Percentiles rank a stretch among this genome's conserved stretches.
Evolutionary conservation across 1,284 basidiomycete genomes (phyloP).

Genomic region (Ceratobasidium sp.): DNA sequence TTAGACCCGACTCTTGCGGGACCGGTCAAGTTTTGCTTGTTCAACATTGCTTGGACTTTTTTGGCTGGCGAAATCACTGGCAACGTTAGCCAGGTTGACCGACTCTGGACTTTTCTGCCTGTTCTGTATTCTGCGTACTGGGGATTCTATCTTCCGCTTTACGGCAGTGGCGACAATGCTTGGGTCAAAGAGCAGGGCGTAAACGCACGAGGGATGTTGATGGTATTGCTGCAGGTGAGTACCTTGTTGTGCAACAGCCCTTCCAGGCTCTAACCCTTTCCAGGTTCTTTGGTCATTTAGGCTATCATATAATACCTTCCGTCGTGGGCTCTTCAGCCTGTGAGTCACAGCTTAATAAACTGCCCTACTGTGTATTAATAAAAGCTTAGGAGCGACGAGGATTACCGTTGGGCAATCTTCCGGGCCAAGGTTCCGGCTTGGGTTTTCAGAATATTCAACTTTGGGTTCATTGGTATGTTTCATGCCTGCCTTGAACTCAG

Average conservation of each 20-base stretch:
- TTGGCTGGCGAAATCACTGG: conserved; percentile 60
- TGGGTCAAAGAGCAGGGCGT: conserved; percentile 50
- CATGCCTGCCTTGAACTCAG: background rate
- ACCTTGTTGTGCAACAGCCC: background rate
- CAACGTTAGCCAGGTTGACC: conserved; percentile 87
- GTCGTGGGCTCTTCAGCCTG: conserved; percentile 83
- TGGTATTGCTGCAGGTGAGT: conserved; percentile 69
- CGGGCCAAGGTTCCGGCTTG: conserved; percentile 69
- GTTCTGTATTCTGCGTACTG: conserved; percentile 77
- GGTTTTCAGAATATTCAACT: conserved; percentile 81
- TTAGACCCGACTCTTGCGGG: conserved; percentile 19
- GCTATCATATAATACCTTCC: conserved; percentile 82
- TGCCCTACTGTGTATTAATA: background rate
- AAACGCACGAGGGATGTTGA: conserved; percentile 73
- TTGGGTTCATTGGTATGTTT: conserved; percentile 76
- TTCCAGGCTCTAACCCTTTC: background rate
- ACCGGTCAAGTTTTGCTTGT: conserved; percentile 66
- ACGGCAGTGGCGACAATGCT: conserved; percentile 20
- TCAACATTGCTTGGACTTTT: conserved; percentile 52
- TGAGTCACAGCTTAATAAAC: conserved; percentile 51
- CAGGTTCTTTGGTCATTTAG: conserved; percentile 52
- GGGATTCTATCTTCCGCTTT: conserved; percentile 15
- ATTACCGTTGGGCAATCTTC: conserved; percentile 89
- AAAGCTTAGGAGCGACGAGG: conserved; percentile 70
- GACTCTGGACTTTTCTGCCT: conserved; percentile 79